Evolutionary conservation across 805 yeast species (phyloP), one percentile per base, ranked within the genome.

Genomic region (Candida michaelii): DNA sequence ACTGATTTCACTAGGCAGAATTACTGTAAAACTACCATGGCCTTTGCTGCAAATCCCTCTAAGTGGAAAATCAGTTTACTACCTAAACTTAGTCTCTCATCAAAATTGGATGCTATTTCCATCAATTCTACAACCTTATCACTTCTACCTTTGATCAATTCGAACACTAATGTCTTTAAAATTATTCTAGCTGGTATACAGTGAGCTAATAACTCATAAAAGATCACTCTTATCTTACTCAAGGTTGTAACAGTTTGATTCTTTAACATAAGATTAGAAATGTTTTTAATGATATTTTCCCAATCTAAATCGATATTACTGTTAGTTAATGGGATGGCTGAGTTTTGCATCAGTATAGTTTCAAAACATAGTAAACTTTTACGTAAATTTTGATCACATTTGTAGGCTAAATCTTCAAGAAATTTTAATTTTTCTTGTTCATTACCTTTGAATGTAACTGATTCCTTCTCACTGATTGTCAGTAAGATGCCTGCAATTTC

Each of bases 111-210:
- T 2, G 85, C 83, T 4, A 80, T 64, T 7, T 76, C 76, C 9
- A 85, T 77, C 27, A 87, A 66, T 5, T 62, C 68, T n/a, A 60
- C 46, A 33, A 76, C 73, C 2, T 71, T 58, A 0, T 52, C 45
- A 6, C 42, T 45, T 17, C 54, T 42, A 30, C 51, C 49, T 12
- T 59, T 54, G 35, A 80, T 46, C 40, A 82, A 59, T 35, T 73
- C 69, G 50, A 79, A 71, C 19, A 77, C 54, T 31, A 69, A 56
- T 5, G 60, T 81, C 55, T 87, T 88, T 52, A 91, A 65, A 15
- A 93, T 82, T n/a, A 80, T 66, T 44, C 82, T 76, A 2, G 97
- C 83, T 0, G 99, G 98, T 30, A 93, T 91, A 53, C 98, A 90
- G 62, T 93, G 99, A 0, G 97, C 81, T 25, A 93, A 63, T 27